Conservation (phyloP, 257 asterid species). For the Jacaranda mimosifolia region DNA sequence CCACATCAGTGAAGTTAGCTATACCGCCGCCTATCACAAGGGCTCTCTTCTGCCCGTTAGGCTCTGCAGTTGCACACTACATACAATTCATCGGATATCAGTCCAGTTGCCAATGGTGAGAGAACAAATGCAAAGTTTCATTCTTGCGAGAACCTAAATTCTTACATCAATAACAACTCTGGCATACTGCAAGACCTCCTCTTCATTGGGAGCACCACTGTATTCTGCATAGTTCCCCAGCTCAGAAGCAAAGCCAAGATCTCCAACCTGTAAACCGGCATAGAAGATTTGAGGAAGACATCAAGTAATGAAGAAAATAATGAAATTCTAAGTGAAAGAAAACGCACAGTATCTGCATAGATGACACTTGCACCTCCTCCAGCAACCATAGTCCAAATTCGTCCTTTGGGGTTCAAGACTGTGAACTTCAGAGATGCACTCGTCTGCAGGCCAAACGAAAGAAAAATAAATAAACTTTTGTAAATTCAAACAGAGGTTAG, state of each 20-base stretch:
- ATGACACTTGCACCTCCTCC: conserved; percentile 99
- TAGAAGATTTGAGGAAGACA: background rate
- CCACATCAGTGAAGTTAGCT: conserved; percentile 95
- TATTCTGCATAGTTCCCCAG: conserved; percentile 96
- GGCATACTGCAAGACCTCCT: conserved; percentile 95
- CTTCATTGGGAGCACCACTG: conserved; percentile 97
- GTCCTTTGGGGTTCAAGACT: conserved; percentile 89
- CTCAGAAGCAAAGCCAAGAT: conserved; percentile 93
- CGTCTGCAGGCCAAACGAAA: conserved; percentile 59
- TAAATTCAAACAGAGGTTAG: background rate
- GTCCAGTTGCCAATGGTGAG: background rate
- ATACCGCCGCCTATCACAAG: conserved; percentile 98
- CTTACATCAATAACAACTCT: conserved; percentile 94
- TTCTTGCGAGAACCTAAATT: background rate
- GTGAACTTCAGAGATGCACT: conserved; percentile 97
- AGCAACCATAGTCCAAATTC: conserved; percentile 99
- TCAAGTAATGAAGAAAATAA: background rate
- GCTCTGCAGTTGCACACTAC: conserved; percentile 95
- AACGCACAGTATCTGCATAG: conserved; percentile 80
- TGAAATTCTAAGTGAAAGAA: background rate
- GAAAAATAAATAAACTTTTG: conserved; percentile 1
- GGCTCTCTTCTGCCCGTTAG: conserved; percentile 88
- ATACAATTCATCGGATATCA: conserved; percentile 16
- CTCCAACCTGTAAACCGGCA: conserved; percentile 70
- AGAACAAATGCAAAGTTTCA: background rate